Conservation (phyloP, 2,329 filamentous ascomycete genomes). For the Penicillium sp. region DNA sequence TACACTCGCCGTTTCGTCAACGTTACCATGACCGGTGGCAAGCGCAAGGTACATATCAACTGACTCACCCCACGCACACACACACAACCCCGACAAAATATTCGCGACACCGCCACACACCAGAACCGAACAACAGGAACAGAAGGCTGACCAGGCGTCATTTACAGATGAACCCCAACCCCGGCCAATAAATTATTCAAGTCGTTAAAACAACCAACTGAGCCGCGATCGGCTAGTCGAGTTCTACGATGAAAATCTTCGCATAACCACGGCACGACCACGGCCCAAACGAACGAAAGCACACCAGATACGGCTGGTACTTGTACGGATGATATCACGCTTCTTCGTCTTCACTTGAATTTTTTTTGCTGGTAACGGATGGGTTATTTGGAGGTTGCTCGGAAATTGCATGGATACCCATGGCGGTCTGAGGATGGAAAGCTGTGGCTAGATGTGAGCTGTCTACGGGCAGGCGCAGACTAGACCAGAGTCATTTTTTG, state of each 20-base stretch:
- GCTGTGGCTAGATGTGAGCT: constrained; percentile 19
- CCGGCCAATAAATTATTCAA: constrained; percentile 60
- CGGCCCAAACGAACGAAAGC: constrained; percentile 27
- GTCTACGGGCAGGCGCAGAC: constrained; percentile 10
- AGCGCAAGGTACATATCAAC: constrained; percentile 76
- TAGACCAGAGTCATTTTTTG: constrained; percentile 22
- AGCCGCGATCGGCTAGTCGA: constrained; percentile 25
- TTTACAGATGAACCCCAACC: constrained; percentile 81
- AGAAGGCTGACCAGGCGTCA: constrained; percentile 17
- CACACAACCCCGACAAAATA: constrained; percentile 23
- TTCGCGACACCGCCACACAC: constrained; percentile 8
- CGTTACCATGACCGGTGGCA: constrained; percentile 94
- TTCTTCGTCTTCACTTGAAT: constrained; percentile 30
- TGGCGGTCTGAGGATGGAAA: constrained; percentile 25
- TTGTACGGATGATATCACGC: constrained; percentile 33
- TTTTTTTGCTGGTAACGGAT: constrained; percentile 26
- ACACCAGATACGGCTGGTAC: constrained; percentile 28
- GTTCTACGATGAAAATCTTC: constrained; percentile 25
- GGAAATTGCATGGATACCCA: constrained; percentile 24
- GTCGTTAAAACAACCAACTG: constrained; percentile 24
- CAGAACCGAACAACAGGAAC: constrained; percentile 7
- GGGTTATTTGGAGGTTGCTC: constrained; percentile 21
- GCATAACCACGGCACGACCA: constrained; percentile 22
- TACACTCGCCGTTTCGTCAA: constrained; percentile 99
- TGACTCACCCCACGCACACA: constrained; percentile 16